These are phyloP conservation scores for Fusarium annulatum DNA, from an alignment of 2,329 filamentous ascomycete genomes.

Conservation along the genomic window DNA sequence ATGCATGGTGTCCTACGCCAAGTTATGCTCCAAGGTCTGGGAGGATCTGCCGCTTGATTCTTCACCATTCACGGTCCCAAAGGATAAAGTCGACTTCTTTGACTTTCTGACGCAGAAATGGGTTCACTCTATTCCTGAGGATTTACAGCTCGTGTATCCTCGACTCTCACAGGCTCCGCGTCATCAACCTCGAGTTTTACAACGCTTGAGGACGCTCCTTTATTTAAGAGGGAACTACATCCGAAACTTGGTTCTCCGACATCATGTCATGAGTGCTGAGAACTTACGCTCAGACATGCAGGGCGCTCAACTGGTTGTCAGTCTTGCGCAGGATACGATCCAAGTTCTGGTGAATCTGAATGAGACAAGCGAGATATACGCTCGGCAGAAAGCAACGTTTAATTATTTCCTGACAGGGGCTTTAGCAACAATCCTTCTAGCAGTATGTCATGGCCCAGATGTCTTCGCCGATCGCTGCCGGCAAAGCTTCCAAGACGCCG, in stretches of 20 bases:
- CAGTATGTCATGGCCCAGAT: slow-evolving; percentile 5
- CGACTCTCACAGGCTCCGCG: slow-evolving; percentile 10
- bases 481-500: slow-evolving; percentile 1
- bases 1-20: slow-evolving; percentile 7
- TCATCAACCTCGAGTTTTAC: background rate
- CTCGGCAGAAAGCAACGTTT: slow-evolving; percentile 1
- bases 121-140: slow-evolving; percentile 5
- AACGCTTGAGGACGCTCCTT: background rate
- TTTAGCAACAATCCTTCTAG: background rate
- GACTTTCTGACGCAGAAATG: slow-evolving; percentile 17
- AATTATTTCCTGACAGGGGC: slow-evolving; percentile 4
- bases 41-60: slow-evolving; percentile 7
- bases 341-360: slow-evolving; percentile 9
- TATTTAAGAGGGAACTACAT: slow-evolving; percentile 13
- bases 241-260: background rate
- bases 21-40: slow-evolving; percentile 6
- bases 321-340: slow-evolving; percentile 6
- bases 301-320: slow-evolving; percentile 1
- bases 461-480: slow-evolving; percentile 7
- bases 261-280: slow-evolving; percentile 1
- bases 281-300: background rate
- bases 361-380: slow-evolving; percentile 11
- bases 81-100: slow-evolving; percentile 11
- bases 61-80: background rate
- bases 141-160: slow-evolving; percentile 10